Evolutionary conservation across 1,139 yeast genomes (phyloP), one percentile per base, ranked within the genome.

Genomic region (Suzukiozyma palmioleophila): DNA sequence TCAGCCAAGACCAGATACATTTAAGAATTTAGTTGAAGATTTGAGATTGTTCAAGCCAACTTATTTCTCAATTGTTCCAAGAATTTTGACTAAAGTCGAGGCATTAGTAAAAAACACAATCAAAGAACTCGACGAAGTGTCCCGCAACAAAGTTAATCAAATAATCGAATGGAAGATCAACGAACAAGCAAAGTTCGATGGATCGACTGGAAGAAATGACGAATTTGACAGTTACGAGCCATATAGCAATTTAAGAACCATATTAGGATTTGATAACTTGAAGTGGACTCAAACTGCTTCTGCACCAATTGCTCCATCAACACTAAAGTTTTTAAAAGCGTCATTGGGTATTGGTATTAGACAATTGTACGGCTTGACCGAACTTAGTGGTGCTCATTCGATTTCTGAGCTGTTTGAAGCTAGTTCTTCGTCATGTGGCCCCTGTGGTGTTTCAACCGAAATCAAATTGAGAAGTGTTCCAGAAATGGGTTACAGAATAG

Each of bases 51-150:
- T 56, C 45, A 48, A 55, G 33, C 66, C 66, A 2, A 51, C 52
- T 18, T 59, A 59, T 36, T 49, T 61, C 22, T 55, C 62, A 18
- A 48, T 56, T 29, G 66, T 61, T 14, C 65, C 66, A 2, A 43
- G 65, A 11, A 38, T 61, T 8, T 50, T 59, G 25, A 56, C 59
- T 34, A 55, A 54, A 39, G 36, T 60, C 15, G 61, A 57, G 32
- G 68, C 68, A 38, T 75, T 75, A 3, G 52, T 75, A 42, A 73
- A 71, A 45, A 62, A 62, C 28, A 62, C 59, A 36, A 68, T 73
- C 5, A 46, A 62, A 8, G 72, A 65, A 22, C 59, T 68, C 51
- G 73, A 64, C 50, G 52, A 39, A n/a, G 58, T 57, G 22, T 53
- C 65, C 3, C 34, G 52, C 52, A 56, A 8, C 10, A 35, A 42